Percentiles rank a stretch among this genome's conserved stretches.
Conservation (phyloP, 116 monocot genomes). For the Papilionanthe hybrid region DNA sequence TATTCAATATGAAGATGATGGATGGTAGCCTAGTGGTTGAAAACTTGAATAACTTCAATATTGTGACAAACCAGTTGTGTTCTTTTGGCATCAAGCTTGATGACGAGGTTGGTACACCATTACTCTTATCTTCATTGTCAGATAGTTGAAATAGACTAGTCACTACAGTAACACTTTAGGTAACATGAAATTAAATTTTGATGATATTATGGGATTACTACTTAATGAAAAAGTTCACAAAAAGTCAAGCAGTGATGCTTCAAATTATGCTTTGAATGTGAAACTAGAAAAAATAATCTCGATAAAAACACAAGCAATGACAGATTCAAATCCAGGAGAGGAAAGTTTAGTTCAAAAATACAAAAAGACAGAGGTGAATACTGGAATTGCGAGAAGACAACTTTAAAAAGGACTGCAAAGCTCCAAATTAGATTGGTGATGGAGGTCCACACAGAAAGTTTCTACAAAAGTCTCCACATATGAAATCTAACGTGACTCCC, state of each 20-base stretch:
- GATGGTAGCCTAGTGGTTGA: neutral
- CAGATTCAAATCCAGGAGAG: neutral
- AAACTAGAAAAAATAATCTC: neutral
- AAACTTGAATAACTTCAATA: slow-evolving; percentile 2
- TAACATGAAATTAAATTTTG: neutral
- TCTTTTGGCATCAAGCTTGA: neutral
- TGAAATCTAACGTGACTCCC: neutral
- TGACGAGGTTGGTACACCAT: neutral
- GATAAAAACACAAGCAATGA: neutral
- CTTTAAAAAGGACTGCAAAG: neutral
- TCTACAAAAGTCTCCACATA: too few relatives aligned
- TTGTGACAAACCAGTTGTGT: neutral
- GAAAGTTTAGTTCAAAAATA: neutral
- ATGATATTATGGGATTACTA: neutral
- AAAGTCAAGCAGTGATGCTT: neutral
- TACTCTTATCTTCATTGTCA: neutral
- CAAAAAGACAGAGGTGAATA: neutral
- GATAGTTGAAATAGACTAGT: neutral
- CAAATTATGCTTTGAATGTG: neutral
- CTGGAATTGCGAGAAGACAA: neutral
- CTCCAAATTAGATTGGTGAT: neutral
- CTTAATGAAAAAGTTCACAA: neutral
- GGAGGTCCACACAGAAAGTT: too few relatives aligned
- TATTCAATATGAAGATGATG: slow-evolving; percentile 1
- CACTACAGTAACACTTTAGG: neutral